A percentile compares a stretch with the other conserved stretches of the same genome.
Evolutionary conservation across 2,329 filamentous ascomycete genomes (phyloP).

Genomic region (Fusarium hainanense): DNA sequence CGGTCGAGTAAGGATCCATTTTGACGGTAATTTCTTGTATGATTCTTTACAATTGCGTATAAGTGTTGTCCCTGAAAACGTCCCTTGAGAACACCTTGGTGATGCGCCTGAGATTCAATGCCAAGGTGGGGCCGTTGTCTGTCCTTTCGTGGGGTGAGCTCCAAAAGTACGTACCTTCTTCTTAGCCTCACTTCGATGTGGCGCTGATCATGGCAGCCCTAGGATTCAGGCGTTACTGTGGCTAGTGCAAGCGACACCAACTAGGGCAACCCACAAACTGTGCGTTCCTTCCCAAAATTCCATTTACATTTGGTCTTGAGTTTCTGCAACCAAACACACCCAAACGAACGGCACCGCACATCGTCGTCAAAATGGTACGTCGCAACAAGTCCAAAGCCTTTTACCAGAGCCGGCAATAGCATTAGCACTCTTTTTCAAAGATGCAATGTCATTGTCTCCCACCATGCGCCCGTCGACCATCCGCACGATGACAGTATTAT

Average conservation of each 20-base stretch:
- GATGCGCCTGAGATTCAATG: constrained; percentile 43
- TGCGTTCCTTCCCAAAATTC: constrained; percentile 56
- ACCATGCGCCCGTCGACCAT: constrained; percentile 42
- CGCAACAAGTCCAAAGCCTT: constrained; percentile 39
- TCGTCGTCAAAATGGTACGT: constrained; percentile 63
- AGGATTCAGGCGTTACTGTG: constrained; percentile 42
- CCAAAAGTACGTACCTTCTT: constrained; percentile 26
- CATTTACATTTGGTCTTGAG: constrained; percentile 52
- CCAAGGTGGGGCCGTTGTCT: constrained; percentile 44
- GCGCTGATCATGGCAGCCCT: constrained; percentile 38
- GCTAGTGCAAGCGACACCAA: constrained; percentile 35
- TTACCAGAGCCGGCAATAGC: constrained; percentile 17
- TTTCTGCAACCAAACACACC: constrained; percentile 56
- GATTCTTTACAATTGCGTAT: constrained; percentile 19
- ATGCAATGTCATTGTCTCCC: constrained; percentile 24
- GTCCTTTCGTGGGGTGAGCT: constrained; percentile 43
- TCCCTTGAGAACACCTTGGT: constrained; percentile 48
- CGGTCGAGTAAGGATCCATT: constrained; percentile 78
- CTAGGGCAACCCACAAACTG: constrained; percentile 55
- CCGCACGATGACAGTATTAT: constrained; percentile 49
- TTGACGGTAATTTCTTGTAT: constrained; percentile 44
- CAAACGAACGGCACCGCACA: constrained; percentile 55
- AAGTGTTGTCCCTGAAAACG: constrained; percentile 32
- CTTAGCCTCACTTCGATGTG: constrained; percentile 41
- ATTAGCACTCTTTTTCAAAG: constrained; percentile 4